Base-by-base conservation (phyloP, 495 filamentous ascomycete genomes). In the Aspergillus egyptiacus region DNA sequence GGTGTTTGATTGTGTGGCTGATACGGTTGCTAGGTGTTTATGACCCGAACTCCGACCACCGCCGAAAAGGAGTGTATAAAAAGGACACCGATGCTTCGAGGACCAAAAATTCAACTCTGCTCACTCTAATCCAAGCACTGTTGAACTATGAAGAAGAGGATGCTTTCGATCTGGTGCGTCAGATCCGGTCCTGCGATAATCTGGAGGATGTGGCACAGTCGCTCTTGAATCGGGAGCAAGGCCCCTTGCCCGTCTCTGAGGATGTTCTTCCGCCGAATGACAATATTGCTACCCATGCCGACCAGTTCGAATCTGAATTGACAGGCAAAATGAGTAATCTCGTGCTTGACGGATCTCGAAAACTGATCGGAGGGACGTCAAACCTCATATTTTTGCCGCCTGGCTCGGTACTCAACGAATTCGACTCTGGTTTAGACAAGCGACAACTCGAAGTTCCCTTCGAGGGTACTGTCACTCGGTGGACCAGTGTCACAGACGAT, bases 51-150 rank as follows among this genome's bases (percentile, higher is more conserved):
- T 93, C 88, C 46, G 93, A 98, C 65, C 89, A 96, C 62, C 85
- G 93, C 37, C 82, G 93, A 14, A 98, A 97, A 63, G 93, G 93
- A 39, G 93, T 96, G 8, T 96, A 96, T 65, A 91, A 89, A 65
- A 89, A 95, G 65, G 90, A 96, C 64, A 85, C 90, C 37, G 90
- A 96, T 64, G 87, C 83, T 55, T 77, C 91, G 59, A 87, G 91
- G 60, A 91, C 90, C 15, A 79, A 79, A 45, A 91, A 87, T 60
- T 87, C 87, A 25, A 98, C 93, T 10, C 72, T 97, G 20, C 86
- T 96, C 60, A 91, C 90, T 6, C 70, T 98, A 22, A 82, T 98
- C 40, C 87, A 96, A 63, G 94, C 93, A 19, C 86, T 98, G 46
- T 71, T 98, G 24, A 96, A 96, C 61, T 78, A 72, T 34, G 86